Conservation (phyloP, 2,329 filamentous ascomycete species). For the Penicillium thymicola region DNA sequence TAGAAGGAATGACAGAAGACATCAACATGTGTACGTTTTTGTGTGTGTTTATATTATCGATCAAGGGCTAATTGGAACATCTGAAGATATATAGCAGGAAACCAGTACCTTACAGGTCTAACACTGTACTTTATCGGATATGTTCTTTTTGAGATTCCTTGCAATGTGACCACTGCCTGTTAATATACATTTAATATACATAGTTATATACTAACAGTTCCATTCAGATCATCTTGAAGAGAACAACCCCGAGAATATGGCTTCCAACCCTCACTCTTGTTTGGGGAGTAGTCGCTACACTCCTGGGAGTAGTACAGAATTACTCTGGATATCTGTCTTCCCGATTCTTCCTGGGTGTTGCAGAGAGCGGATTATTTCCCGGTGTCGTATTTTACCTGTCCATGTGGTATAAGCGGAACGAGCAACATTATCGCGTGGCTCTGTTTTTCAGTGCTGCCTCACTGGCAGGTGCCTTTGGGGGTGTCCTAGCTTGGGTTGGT, state of each 20-base stretch:
- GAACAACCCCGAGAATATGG: slow-evolving; percentile 39
- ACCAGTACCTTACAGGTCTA: slow-evolving; percentile 41
- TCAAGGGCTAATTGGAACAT: slow-evolving; percentile 10
- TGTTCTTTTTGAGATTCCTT: slow-evolving; percentile 41
- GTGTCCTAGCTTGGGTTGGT: slow-evolving; percentile 53
- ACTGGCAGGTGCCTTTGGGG: slow-evolving; percentile 60
- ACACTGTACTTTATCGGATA: slow-evolving; percentile 42
- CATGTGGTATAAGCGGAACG: slow-evolving; percentile 56
- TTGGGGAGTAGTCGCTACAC: slow-evolving; percentile 52
- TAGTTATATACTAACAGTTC: background rate
- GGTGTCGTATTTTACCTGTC: slow-evolving; percentile 58
- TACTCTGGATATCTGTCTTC: slow-evolving; percentile 49
- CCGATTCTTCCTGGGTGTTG: slow-evolving; percentile 51
- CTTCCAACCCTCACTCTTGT: slow-evolving; percentile 43
- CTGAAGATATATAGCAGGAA: slow-evolving; percentile 19
- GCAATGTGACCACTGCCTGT: slow-evolving; percentile 27
- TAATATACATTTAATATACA: too few species aligned
- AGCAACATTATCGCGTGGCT: slow-evolving; percentile 30
- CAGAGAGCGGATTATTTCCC: slow-evolving; percentile 54
- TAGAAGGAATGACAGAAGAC: slow-evolving; percentile 25
- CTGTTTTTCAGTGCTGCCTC: slow-evolving; percentile 60
- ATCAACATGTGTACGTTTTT: slow-evolving; percentile 36
- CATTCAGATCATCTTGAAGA: slow-evolving; percentile 33
- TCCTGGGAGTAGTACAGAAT: slow-evolving; percentile 48
- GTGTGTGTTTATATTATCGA: background rate